A percentile compares a stretch with the other conserved stretches of the same genome.
Conservation (phyloP, 306 rosid genomes). For the Potentilla sterilis region DNA sequence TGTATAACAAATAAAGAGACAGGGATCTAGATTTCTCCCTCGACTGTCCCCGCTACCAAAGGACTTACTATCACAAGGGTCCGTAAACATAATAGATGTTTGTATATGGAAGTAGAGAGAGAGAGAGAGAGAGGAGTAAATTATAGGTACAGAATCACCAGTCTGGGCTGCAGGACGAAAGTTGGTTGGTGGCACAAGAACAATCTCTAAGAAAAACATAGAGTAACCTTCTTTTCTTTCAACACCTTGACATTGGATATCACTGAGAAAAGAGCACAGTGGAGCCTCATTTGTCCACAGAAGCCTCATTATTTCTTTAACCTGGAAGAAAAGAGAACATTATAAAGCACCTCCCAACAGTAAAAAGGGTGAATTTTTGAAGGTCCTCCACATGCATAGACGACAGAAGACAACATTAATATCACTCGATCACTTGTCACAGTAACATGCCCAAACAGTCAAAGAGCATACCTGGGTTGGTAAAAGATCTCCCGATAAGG, state of each 20-base stretch:
- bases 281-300: conserved; percentile 77
- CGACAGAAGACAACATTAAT: background rate
- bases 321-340: conserved; percentile 42
- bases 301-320: conserved; percentile 42
- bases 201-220: conserved; percentile 79
- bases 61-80: background rate
- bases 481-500: conserved; percentile 50
- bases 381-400: background rate
- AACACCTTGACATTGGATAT: conserved; percentile 66
- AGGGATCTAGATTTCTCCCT: background rate
- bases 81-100: background rate
- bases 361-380: background rate
- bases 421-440: background rate
- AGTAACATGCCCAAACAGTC: conserved; percentile 1
- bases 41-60: background rate
- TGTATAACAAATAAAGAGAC: background rate
- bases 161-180: conserved; percentile 87
- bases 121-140: conserved; percentile 12
- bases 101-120: background rate
- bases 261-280: conserved; percentile 58
- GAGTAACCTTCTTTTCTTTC: conserved; percentile 62
- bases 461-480: conserved; percentile 66
- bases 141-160: conserved; percentile 68
- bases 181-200: conserved; percentile 87
- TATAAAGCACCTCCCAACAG: background rate